Evolutionary conservation across 495 filamentous ascomycete genomes (phyloP), one percentile per base, ranked within the genome.

Genomic region (Pyrenula massariospora): DNA sequence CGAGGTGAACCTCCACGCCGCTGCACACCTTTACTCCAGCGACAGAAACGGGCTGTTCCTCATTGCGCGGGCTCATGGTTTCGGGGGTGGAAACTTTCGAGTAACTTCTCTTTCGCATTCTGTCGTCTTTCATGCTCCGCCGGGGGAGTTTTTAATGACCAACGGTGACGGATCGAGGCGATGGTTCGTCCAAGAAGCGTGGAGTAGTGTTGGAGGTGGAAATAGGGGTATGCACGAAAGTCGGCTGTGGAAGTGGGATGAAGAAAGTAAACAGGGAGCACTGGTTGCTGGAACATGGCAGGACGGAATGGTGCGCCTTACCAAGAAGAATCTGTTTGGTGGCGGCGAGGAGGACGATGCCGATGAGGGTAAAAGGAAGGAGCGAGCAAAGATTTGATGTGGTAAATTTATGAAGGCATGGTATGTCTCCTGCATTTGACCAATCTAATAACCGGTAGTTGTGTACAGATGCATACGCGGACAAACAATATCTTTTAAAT

Each of bases 131-230:
- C 84, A 88, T 63, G 59, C 63, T 23, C 67, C 67, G 55, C 66
- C 68, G 1, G 62, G 70, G 50, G 64, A 72, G 8, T 54, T 78
- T 54, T 55, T 68, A 19, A 73, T 76, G 68, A 63, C 73, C 23
- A 68, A 73, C 50, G 71, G 66, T 62, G 62, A 65, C 24, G 54
- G 57, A 21, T 50, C 50, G 10, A n/a, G 56, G 15, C 23, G 1
- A 15, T 88, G 86, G 86, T 88, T 84, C 69, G 65, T 83, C 22
- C 83, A 88, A 67, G 86, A 89, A 67, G 75, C 74, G 2, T 78
- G 75, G 68, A 82, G 81, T 48, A 78, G 78, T 11, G 66, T 80
- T 22, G 71, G 76, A 3, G 78, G 69, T 15, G 72, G 74, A 10
- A 84, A 83, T 12, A 70, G 84, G 53, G 82, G 71, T 1, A 70